phyloP scores from a whole-genome alignment of 176 grass and related monocot genomes.

The Puccinellia tenuiflora region DNA sequence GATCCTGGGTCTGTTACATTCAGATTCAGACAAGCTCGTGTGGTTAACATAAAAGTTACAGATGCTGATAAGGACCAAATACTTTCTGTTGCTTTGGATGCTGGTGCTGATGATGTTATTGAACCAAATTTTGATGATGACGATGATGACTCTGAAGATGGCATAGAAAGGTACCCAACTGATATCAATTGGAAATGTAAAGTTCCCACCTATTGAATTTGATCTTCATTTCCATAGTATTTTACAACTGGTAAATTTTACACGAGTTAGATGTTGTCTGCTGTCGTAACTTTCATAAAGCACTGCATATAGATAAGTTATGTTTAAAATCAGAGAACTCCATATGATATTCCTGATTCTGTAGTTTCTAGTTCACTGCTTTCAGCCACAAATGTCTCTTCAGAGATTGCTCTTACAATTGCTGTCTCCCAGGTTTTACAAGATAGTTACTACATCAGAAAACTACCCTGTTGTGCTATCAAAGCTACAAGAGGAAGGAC shows the following conservation, averaged over 20 bases:
- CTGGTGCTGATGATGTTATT: conserved; percentile 92
- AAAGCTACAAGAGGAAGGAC: conserved; percentile 83
- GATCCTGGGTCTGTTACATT: conserved; percentile 92
- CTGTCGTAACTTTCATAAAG: neutral
- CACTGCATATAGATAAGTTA: neutral
- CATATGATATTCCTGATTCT: neutral
- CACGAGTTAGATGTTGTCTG: neutral
- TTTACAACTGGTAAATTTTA: neutral
- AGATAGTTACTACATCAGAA: conserved; percentile 91
- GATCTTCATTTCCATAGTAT: neutral
- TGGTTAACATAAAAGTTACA: conserved; percentile 75
- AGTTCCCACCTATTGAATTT: neutral
- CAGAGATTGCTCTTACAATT: conserved; percentile 3
- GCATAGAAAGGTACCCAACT: conserved; percentile 54
- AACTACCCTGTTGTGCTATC: conserved; percentile 67
- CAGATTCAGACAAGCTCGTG: conserved; percentile 75
- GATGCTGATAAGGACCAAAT: conserved; percentile 80
- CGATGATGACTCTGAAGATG: conserved; percentile 54
- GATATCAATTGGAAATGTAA: neutral
- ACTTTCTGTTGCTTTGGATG: conserved; percentile 73
- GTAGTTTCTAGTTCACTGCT: conserved; percentile 20
- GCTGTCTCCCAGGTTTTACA: conserved; percentile 63
- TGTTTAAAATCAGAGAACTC: neutral
- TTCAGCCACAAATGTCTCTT: neutral
- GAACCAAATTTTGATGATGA: conserved; percentile 58